A percentile compares a stretch with the other conserved stretches of the same genome.
These are phyloP conservation scores for Musa troglodytarum DNA, from an alignment of 176 grass and related monocot species.

Conservation along the genomic window DNA sequence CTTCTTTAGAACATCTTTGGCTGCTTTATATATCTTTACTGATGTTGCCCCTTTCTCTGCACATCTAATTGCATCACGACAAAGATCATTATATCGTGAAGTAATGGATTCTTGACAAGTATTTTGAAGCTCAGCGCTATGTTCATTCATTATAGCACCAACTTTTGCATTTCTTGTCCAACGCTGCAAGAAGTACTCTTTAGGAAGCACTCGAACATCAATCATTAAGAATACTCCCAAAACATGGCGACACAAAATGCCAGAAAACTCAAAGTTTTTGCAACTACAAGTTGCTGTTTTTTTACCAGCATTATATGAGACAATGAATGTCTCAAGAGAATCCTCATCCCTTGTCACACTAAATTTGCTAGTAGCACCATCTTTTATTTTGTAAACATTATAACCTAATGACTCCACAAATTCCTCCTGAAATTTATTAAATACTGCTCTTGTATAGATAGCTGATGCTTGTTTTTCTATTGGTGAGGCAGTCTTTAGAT, in stretches of 20 bases:
- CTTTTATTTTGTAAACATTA: slow-evolving; percentile 59
- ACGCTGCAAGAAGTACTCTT: slow-evolving; percentile 62
- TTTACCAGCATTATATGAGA: slow-evolving; percentile 60
- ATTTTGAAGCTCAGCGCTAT: slow-evolving; percentile 23
- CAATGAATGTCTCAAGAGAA: slow-evolving; percentile 54
- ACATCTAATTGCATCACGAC: slow-evolving; percentile 62
- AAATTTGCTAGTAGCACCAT: slow-evolving; percentile 51
- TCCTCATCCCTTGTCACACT: slow-evolving; percentile 70
- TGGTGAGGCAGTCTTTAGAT: slow-evolving; percentile 59
- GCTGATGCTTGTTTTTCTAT: slow-evolving; percentile 90
- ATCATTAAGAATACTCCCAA: slow-evolving; percentile 79
- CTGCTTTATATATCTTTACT: slow-evolving; percentile 49
- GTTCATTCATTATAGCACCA: slow-evolving; percentile 43
- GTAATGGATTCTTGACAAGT: slow-evolving; percentile 41
- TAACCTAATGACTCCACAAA: slow-evolving; percentile 84
- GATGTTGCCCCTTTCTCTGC: slow-evolving; percentile 58
- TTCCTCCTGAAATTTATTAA: slow-evolving; percentile 85
- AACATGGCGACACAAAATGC: slow-evolving; percentile 85
- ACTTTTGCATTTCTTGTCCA: slow-evolving; percentile 71
- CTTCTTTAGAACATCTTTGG: slow-evolving; percentile 76
- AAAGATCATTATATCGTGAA: slow-evolving; percentile 56
- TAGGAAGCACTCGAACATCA: slow-evolving; percentile 50
- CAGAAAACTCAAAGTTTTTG: slow-evolving; percentile 72
- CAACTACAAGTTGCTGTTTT: slow-evolving; percentile 78
- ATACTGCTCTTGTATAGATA: slow-evolving; percentile 71